These are phyloP conservation scores for Sarcocystis neurona DNA, from an alignment of 169 alveolate species.

Conservation along the genomic window DNA sequence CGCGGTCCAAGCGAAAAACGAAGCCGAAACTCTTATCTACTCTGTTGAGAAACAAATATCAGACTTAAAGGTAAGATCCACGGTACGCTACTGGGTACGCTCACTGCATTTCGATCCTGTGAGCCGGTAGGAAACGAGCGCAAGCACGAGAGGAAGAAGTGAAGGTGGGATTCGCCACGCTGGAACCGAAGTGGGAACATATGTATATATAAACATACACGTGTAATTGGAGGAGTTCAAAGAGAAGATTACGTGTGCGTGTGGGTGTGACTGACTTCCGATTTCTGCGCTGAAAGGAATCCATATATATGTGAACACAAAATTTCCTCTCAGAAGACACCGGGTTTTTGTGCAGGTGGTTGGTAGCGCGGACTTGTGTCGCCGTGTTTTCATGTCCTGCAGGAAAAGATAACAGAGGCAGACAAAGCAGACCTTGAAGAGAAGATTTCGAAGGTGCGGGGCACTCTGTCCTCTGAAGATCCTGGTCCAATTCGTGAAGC, in stretches of 20 bases:
- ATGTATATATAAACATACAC: too few relatives aligned
- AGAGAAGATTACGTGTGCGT: too few relatives aligned
- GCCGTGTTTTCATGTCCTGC: neutral
- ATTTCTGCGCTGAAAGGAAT: too few relatives aligned
- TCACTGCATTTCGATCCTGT: too few relatives aligned
- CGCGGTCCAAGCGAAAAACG: conserved; percentile 92
- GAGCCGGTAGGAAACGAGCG: neutral
- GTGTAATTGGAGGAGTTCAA: too few relatives aligned
- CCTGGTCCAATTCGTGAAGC: conserved; percentile 82
- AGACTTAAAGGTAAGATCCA: conserved; percentile 78
- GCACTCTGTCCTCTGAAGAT: conserved; percentile 81
- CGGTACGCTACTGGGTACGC: neutral
- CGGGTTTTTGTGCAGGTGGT: neutral
- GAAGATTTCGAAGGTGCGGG: conserved; percentile 78
- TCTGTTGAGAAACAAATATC: conserved; percentile 87
- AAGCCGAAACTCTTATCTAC: conserved; percentile 90
- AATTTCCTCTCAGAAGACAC: neutral
- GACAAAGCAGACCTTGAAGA: conserved; percentile 84
- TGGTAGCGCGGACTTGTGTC: neutral
- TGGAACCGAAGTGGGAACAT: conserved; percentile 34
- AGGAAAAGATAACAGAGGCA: conserved; percentile 84
- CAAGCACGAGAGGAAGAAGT: conserved; percentile 24
- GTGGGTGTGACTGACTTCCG: too few relatives aligned
- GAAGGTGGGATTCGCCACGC: conserved; percentile 66
- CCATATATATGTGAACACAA: neutral